phyloP scores from a whole-genome alignment of 176 grass and related monocot species.

The Cocos nucifera region DNA sequence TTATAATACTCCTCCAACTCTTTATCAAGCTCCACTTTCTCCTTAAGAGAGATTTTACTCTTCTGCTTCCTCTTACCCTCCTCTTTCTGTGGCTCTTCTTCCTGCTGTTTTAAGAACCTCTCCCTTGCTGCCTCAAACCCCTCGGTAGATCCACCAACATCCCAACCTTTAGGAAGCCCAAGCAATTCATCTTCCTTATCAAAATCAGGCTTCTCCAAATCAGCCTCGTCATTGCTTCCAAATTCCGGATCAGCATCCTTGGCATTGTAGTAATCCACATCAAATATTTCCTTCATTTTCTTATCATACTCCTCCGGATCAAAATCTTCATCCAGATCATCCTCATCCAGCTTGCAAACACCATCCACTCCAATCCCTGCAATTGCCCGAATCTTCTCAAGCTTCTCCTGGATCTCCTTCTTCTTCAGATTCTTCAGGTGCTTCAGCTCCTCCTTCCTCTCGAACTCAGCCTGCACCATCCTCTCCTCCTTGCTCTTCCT shows the following conservation, averaged over 20 bases:
- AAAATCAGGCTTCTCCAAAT: constrained; percentile 72
- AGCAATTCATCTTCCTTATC: constrained; percentile 86
- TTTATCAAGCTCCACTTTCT: constrained; percentile 86
- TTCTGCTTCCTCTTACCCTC: constrained; percentile 26
- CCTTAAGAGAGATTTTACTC: constrained; percentile 60
- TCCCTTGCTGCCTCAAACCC: constrained; percentile 29
- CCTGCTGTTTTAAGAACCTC: constrained; percentile 28
- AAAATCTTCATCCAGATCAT: constrained; percentile 89
- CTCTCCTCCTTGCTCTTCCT: constrained; percentile 90
- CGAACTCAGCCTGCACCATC: constrained; percentile 42
- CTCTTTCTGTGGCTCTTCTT: constrained; percentile 16
- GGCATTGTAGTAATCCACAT: constrained; percentile 56
- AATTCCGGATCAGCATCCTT: constrained; percentile 64
- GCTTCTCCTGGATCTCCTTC: constrained; percentile 89
- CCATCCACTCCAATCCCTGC: constrained; percentile 47
- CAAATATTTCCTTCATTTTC: constrained; percentile 76
- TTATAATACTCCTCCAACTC: constrained; percentile 96
- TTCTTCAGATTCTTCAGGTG: constrained; percentile 96
- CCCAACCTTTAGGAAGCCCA: constrained; percentile 50
- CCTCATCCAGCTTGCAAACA: constrained; percentile 45
- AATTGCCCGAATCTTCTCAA: constrained; percentile 54
- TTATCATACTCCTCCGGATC: constrained; percentile 79
- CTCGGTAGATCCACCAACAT: constrained; percentile 21
- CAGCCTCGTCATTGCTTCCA: constrained; percentile 44
- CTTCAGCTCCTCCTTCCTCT: constrained; percentile 75